Percentiles rank a stretch among this genome's conserved stretches.
phyloP scores from a whole-genome alignment of 202 grass and related monocot species.

The Brachypodium distachyon region DNA sequence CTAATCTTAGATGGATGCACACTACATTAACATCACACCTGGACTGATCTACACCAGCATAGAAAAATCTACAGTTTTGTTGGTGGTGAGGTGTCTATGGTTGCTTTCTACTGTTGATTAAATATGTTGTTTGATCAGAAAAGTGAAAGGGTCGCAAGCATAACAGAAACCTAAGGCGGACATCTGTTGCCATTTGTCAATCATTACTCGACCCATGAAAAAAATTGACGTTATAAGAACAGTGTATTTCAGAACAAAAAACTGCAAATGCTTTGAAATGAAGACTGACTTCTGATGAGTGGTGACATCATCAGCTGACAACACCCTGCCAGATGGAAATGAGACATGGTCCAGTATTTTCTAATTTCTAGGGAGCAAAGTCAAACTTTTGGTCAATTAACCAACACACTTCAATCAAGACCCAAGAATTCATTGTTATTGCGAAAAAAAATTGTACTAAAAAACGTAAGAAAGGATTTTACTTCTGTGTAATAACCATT shows the following conservation, averaged over 20 bases:
- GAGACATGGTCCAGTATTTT: neutral
- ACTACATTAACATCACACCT: neutral
- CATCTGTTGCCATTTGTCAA: neutral
- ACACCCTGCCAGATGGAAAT: neutral
- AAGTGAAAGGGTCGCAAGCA: neutral
- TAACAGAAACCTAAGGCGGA: neutral
- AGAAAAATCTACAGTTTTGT: conserved; percentile 5
- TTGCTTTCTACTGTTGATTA: conserved; percentile 8
- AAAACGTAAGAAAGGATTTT: neutral
- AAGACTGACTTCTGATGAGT: neutral
- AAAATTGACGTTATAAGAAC: neutral
- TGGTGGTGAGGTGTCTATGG: conserved; percentile 4
- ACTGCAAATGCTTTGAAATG: neutral
- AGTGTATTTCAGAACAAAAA: neutral
- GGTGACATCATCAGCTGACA: neutral
- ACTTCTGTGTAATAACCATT: neutral
- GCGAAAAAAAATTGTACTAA: neutral
- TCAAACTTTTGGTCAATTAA: neutral
- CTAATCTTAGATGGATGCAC: neutral
- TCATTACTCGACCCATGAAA: neutral
- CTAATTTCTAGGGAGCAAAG: neutral
- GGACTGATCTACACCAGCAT: neutral
- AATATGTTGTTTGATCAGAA: neutral
- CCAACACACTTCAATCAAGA: neutral
- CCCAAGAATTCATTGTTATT: neutral